Percentiles rank a stretch among this genome's conserved stretches.
These are phyloP conservation scores for Colletotrichum siamense DNA, from an alignment of 2,329 filamentous ascomycete genomes.

Conservation along the genomic window DNA sequence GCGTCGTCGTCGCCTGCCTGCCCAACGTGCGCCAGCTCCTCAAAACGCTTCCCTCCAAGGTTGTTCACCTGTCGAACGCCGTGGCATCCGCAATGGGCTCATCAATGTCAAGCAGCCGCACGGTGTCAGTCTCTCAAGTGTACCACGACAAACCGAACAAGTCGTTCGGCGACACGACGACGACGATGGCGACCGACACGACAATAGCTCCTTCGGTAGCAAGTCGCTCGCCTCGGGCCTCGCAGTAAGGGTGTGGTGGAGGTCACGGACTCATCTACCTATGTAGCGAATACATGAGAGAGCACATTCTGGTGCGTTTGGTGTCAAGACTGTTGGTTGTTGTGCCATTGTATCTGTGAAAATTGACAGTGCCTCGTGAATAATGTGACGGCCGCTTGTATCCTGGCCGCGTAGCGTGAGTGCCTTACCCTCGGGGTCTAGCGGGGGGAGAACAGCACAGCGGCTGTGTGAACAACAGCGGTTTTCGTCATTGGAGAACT, in stretches of 20 bases:
- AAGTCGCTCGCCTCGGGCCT: neutral
- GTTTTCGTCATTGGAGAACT: neutral
- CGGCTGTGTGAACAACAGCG: neutral
- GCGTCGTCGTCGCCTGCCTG: slow-evolving; percentile 43
- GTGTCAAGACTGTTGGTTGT: neutral
- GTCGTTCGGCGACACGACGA: neutral
- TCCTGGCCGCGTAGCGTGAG: neutral
- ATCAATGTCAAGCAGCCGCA: neutral
- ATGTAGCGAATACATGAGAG: neutral
- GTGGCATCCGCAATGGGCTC: neutral
- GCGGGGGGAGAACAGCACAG: neutral
- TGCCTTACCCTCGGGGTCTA: neutral
- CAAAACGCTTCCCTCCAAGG: neutral
- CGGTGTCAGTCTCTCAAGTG: neutral
- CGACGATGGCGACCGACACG: neutral
- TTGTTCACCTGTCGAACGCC: neutral
- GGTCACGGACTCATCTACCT: neutral
- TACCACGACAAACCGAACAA: neutral
- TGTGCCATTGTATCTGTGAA: neutral
- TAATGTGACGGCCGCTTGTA: neutral
- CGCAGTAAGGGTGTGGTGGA: neutral
- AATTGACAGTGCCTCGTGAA: neutral
- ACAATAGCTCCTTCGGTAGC: neutral
- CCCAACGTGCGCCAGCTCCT: slow-evolving; percentile 38
- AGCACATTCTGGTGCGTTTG: neutral